These are phyloP conservation scores for Lycium barbarum DNA, from an alignment of 257 asterid species.

Conservation along the genomic window DNA sequence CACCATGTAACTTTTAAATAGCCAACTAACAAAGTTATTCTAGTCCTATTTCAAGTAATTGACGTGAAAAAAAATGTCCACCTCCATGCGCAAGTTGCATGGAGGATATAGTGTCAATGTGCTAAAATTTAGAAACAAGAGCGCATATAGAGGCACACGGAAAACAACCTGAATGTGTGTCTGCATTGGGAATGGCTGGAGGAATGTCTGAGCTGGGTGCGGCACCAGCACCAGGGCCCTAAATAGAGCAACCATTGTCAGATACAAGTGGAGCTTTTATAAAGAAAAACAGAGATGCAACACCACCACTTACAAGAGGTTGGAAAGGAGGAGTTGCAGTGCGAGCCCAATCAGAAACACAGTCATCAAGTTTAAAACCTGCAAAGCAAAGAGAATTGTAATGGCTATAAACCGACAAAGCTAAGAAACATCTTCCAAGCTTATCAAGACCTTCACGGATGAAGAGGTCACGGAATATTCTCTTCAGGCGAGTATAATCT, in stretches of 20 bases:
- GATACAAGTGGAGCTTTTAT: slow-evolving; percentile 11
- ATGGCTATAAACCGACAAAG: neutral
- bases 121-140: neutral
- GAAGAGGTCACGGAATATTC: too few relatives aligned
- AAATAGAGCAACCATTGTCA: slow-evolving; percentile 30
- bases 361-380: slow-evolving; percentile 85
- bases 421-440: neutral
- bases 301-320: slow-evolving; percentile 56
- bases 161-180: slow-evolving; percentile 63
- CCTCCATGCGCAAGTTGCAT: too few relatives aligned
- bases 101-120: neutral
- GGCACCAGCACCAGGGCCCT: slow-evolving; percentile 76
- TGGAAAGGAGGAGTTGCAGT: slow-evolving; percentile 78
- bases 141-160: neutral
- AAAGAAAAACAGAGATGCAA: neutral
- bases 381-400: slow-evolving; percentile 20
- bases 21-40: too few relatives aligned
- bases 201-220: slow-evolving; percentile 37
- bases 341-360: slow-evolving; percentile 96
- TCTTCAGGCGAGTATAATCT: too few relatives aligned
- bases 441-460: neutral
- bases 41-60: too few relatives aligned
- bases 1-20: too few relatives aligned
- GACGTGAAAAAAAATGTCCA: too few relatives aligned
- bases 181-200: slow-evolving; percentile 62